Evolutionary conservation across 441 rosid genomes (phyloP), one percentile per base, ranked within the genome.

Genomic region (Capsella rubella): DNA sequence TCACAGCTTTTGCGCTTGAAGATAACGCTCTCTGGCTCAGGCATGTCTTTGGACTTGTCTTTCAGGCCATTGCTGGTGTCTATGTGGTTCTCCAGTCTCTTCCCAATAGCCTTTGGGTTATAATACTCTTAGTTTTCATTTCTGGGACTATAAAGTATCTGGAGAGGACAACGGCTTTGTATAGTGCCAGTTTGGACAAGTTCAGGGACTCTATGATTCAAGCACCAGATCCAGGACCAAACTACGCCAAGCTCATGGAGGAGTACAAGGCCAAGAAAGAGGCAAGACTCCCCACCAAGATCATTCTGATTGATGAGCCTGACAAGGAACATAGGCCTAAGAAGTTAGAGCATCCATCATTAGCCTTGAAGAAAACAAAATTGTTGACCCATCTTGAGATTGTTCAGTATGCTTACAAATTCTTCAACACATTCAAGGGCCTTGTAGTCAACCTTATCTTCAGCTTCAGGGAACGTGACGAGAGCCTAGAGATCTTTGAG

Each of bases 21-120:
- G 91, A 85, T 47, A 87, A 87, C 47, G 81, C 80, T 50, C 78
- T 87, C 8, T 87, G 91, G 91, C 77, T 75, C 4, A 40, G 91
- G 43, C 89, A 87, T 66, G 29, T 82, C 61, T 79, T 82, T 5
- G 75, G 79, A 0, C 78, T 87, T 14, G 25, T 58, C 34, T 70
- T 81, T 49, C 89, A 87, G 43, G 82, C 59, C 0, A 10, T 76
- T 0, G 76, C 82, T 7, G 74, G 80, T 43, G 67, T 64, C 11
- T 87, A 85, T 50, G 79, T 84, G 11, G 82, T 82, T 70, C 3
- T 63, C 43, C 81, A 63, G 28, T 73, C 84, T 7, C 52, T 78
- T 3, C 71, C 78, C 1, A 81, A 78, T 64, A 69, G 16, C 49
- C 54, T 85, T 13, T 64, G 70, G 72, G 34, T 79, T 29, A 70